Evolutionary conservation across 1,284 basidiomycete species (phyloP).

Genomic region (Xerocomus amazonicus): DNA sequence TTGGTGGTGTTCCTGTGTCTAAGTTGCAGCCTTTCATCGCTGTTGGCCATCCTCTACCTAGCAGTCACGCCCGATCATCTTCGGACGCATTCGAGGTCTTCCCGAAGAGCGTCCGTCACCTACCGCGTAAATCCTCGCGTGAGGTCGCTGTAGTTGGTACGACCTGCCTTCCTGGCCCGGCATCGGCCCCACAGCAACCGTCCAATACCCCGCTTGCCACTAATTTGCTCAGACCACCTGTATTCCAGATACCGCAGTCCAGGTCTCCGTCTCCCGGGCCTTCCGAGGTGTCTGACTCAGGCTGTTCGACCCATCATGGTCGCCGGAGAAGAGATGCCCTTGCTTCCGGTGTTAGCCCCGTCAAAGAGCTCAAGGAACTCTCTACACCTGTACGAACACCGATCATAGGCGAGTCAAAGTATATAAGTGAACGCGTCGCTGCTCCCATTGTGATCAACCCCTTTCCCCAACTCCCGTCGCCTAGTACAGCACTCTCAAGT

Average conservation of each 20-base stretch:
- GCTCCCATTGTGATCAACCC: conserved; percentile 54
- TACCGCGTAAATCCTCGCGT: conserved; percentile 42
- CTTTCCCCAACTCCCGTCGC: conserved; percentile 26
- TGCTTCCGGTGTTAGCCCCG: conserved; percentile 29
- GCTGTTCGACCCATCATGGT: conserved; percentile 26
- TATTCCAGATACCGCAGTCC: conserved; percentile 52
- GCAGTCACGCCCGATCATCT: conserved; percentile 41
- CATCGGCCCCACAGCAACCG: conserved; percentile 29
- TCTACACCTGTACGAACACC: conserved; percentile 43
- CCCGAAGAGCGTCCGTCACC: conserved; percentile 19
- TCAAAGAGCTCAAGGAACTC: conserved; percentile 29
- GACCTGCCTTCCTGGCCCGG: conserved; percentile 23
- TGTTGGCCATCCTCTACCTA: conserved; percentile 13
- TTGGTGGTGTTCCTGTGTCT: conserved; percentile 43
- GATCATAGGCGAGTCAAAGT: conserved; percentile 54
- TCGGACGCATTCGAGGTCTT: conserved; percentile 38
- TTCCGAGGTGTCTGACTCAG: conserved; percentile 35
- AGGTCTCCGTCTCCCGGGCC: conserved; percentile 45
- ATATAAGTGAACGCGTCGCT: conserved; percentile 53
- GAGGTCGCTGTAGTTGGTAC: conserved; percentile 59
- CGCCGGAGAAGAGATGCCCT: conserved; percentile 37
- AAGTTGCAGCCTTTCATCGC: conserved; percentile 20
- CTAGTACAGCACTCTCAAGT: conserved; percentile 25
- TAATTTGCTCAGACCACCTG: conserved; percentile 37
- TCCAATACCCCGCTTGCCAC: conserved; percentile 12